These are phyloP conservation scores for Lasiosphaeria ovina DNA, from an alignment of 495 filamentous ascomycete species.

Conservation along the genomic window DNA sequence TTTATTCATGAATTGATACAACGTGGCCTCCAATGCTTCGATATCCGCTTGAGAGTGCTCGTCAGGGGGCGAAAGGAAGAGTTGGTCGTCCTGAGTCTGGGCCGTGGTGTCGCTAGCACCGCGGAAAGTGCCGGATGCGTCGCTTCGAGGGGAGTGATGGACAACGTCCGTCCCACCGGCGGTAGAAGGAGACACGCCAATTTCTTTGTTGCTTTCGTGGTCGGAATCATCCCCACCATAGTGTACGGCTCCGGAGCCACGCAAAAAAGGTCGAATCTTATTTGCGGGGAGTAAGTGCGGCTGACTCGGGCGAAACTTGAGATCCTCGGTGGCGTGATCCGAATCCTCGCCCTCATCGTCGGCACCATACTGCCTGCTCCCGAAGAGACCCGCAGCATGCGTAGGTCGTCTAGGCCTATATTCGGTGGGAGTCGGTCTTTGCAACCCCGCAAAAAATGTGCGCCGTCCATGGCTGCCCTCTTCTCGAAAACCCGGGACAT, in stretches of 20 bases:
- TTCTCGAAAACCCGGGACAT: not conserved
- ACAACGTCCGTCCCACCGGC: slow-evolving; percentile 20
- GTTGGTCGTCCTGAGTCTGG: slow-evolving; percentile 17
- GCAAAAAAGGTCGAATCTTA: slow-evolving; percentile 5
- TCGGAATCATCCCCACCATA: slow-evolving; percentile 9
- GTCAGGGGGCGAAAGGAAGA: slow-evolving; percentile 6
- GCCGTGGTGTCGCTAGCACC: slow-evolving; percentile 20
- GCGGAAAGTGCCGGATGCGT: slow-evolving; percentile 13
- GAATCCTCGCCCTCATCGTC: not conserved
- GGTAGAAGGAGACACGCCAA: slow-evolving; percentile 18
- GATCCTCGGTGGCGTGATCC: not conserved
- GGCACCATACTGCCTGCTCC: not conserved
- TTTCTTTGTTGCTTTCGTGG: slow-evolving; percentile 21
- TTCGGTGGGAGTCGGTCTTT: not conserved
- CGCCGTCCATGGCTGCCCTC: not conserved
- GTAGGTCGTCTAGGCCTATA: not conserved
- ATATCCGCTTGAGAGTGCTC: slow-evolving; percentile 7
- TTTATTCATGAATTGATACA: slow-evolving; percentile 16
- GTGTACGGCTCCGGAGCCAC: not conserved
- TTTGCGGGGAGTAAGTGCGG: slow-evolving; percentile 14
- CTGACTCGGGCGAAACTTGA: slow-evolving; percentile 9
- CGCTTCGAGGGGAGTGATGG: slow-evolving; percentile 12
- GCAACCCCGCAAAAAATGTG: not conserved
- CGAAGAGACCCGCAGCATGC: not conserved
- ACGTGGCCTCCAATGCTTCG: slow-evolving; percentile 19